Percentiles rank a stretch among this genome's conserved stretches.
Evolutionary conservation across 2,329 filamentous ascomycete genomes (phyloP).

Genomic region (Scedosporium boydii): DNA sequence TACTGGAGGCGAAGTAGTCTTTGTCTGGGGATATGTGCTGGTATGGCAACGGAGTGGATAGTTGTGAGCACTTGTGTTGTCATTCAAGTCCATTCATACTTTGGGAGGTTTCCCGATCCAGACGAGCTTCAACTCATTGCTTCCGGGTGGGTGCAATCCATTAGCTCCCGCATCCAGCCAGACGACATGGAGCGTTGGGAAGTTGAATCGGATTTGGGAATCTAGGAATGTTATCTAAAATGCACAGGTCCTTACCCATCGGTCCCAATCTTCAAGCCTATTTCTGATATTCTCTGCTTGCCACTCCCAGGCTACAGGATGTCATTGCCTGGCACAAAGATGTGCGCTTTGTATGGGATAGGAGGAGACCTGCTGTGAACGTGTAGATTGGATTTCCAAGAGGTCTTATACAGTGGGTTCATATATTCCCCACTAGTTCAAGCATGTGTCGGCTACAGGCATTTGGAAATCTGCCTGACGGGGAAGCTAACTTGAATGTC

Average conservation of each 20-base stretch:
- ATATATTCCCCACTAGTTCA: neutral
- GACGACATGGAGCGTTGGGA: neutral
- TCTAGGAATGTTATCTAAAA: neutral
- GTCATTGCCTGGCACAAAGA: neutral
- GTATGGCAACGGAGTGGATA: neutral
- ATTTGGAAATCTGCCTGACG: neutral
- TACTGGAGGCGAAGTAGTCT: neutral
- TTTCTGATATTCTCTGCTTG: too few species aligned
- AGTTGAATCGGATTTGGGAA: neutral
- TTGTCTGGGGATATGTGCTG: neutral
- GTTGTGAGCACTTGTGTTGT: neutral
- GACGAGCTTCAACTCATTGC: neutral
- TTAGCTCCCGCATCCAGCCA: neutral
- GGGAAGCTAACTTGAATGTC: neutral
- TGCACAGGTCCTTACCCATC: too few species aligned
- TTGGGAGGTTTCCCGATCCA: neutral
- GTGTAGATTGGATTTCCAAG: neutral
- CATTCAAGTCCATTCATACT: neutral
- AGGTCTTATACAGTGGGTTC: neutral
- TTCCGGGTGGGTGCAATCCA: neutral
- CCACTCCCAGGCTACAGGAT: too few species aligned
- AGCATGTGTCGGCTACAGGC: neutral
- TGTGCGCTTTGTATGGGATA: neutral
- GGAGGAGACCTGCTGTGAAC: neutral
- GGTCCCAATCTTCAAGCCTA: too few species aligned